Evolutionary conservation across 225 moss, liverwort and hornwort species (phyloP), one percentile per base, ranked within the genome.

Genomic region (Polytrichum commune): DNA sequence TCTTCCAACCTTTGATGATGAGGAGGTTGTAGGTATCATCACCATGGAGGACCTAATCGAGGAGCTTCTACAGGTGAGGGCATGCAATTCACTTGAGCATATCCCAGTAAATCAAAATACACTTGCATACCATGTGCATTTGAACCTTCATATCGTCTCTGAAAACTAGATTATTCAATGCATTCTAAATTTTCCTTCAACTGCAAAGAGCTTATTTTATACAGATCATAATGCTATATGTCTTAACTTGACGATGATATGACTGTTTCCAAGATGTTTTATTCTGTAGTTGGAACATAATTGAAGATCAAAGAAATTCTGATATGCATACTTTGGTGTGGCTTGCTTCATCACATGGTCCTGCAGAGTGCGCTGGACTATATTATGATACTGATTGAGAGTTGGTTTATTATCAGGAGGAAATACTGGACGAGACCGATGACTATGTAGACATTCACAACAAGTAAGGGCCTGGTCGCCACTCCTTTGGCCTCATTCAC

Each of bases 11-110:
- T 82, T 82, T 68, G 77, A 76, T 27, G 62, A 85, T 64, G 90
- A 96, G 19, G 93, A 88, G 71, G 90, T 92, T 70, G 93, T 96
- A 30, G 95, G 95, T 25, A 73, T 96, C 23, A 93, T 96, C 28
- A 93, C 95, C 6, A 72, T 96, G 80, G 93, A 96, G 63, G 93
- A 96, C 67, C 91, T 96, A 56, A 93, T 93, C 66, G 95, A 95
- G 72, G 93, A 95, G 71, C 88, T 95, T 28, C 80, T 93, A 67
- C 95, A 93, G 82, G 93, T 86, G 26, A n/a, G 58, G 26, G 46
- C 23, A 5, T n/a, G 5, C 20, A 23, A 18, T 35, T 35, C n/a
- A 25, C 26, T 58, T 0, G 58, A 46, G 16, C 46, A 46, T 58
- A 22, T 20, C n/a, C 58, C 58, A 20, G 24, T 10, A 46, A 46